Evolutionary conservation across 768 basidiomycete species (phyloP).

Genomic region (Scleroderma bovista): DNA sequence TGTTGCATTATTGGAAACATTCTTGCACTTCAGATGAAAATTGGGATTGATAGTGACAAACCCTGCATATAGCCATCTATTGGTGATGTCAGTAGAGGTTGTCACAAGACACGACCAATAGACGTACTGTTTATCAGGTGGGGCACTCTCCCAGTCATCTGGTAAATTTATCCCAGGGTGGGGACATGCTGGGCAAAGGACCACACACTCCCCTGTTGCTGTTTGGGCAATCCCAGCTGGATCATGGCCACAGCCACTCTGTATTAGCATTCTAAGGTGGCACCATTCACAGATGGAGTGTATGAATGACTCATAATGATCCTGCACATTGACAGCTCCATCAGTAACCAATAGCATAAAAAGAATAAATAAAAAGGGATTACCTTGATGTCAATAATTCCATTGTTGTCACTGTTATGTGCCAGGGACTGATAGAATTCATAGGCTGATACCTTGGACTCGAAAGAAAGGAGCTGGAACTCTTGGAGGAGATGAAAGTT

Average conservation of each 20-base stretch:
- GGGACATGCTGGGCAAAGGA: slow-evolving; percentile 11
- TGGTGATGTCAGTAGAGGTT: background rate
- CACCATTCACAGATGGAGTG: slow-evolving; percentile 7
- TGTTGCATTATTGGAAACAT: slow-evolving; percentile 15
- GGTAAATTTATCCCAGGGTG: slow-evolving; percentile 9
- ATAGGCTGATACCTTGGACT: slow-evolving; percentile 28
- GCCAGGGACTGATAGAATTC: slow-evolving; percentile 28
- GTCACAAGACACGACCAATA: background rate
- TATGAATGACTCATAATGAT: slow-evolving; percentile 10
- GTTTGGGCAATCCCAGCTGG: background rate
- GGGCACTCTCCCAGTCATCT: background rate
- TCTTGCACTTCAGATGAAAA: slow-evolving; percentile 25
- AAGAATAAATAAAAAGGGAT: slow-evolving; percentile 1
- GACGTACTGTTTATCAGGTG: background rate
- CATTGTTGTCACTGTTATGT: slow-evolving; percentile 28
- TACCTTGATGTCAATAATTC: slow-evolving; percentile 10
- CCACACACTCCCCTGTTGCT: slow-evolving; percentile 1
- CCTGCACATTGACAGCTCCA: slow-evolving; percentile 3
- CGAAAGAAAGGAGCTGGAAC: slow-evolving; percentile 29
- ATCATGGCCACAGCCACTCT: slow-evolving; percentile 7
- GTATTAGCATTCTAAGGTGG: slow-evolving; percentile 9
- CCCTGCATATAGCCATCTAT: slow-evolving; percentile 23
- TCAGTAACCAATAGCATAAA: background rate
- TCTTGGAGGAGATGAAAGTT: slow-evolving; percentile 28
- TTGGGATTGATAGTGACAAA: slow-evolving; percentile 30